Conservation (phyloP, 2,329 filamentous ascomycete genomes). For the Setomelanomma holmii region DNA sequence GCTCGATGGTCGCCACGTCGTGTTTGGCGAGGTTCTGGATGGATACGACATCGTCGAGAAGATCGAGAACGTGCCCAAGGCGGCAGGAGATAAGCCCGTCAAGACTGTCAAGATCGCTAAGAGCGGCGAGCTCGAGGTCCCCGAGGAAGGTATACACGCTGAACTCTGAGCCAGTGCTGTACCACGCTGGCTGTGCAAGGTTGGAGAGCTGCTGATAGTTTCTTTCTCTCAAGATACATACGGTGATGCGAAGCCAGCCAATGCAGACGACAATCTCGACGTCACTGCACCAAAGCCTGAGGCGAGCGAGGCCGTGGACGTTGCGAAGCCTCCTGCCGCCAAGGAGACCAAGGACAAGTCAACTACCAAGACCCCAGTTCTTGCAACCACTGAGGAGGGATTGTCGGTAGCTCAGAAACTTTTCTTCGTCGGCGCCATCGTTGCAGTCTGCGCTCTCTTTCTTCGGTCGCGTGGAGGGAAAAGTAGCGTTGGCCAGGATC, state of each 20-base stretch:
- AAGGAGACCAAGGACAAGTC: constrained; percentile 26
- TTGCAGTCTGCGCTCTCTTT: constrained; percentile 52
- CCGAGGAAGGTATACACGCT: constrained; percentile 90
- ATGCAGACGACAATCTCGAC: constrained; percentile 53
- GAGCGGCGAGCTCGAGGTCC: constrained; percentile 83
- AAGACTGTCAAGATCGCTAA: constrained; percentile 77
- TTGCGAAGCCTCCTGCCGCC: constrained; percentile 33
- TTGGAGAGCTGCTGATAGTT: constrained; percentile 53
- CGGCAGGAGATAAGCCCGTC: constrained; percentile 70
- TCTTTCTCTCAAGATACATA: constrained; percentile 52
- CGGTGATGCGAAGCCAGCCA: constrained; percentile 52
- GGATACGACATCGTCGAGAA: constrained; percentile 81
- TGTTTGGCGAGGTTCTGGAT: constrained; percentile 88
- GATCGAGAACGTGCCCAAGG: constrained; percentile 76
- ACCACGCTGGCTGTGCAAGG: constrained; percentile 29
- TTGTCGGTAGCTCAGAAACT: constrained; percentile 55
- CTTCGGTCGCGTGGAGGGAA: constrained; percentile 44
- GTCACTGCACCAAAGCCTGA: constrained; percentile 33
- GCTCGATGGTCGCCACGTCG: constrained; percentile 84
- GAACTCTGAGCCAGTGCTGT: constrained; percentile 71
- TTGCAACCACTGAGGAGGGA: constrained; percentile 38
- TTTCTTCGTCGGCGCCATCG: constrained; percentile 52
- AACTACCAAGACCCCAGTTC: constrained; percentile 24
- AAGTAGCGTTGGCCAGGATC: constrained; percentile 15
- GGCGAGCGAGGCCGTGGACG: constrained; percentile 28